Conservation (phyloP, 2,329 filamentous ascomycete genomes). For the Fusarium marasasianum region DNA sequence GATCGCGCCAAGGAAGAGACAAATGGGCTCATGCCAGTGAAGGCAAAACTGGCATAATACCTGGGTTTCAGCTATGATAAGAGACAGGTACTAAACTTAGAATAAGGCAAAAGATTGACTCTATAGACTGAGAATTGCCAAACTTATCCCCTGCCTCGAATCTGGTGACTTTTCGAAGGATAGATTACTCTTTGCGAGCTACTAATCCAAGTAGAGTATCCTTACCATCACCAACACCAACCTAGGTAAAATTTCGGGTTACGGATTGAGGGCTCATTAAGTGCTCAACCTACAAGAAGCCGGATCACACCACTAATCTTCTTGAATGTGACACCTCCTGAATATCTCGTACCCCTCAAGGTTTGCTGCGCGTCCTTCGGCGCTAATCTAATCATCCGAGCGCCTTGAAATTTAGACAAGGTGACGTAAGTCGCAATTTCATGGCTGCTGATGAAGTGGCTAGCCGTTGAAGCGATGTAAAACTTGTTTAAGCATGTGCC, state of each 20-base stretch:
- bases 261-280: too few species aligned
- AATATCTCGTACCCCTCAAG: neutral
- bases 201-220: neutral
- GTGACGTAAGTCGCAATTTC: neutral
- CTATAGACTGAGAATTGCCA: neutral
- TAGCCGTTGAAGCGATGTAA: too few species aligned
- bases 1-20: neutral
- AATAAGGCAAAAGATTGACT: fast-evolving
- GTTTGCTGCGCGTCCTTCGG: neutral
- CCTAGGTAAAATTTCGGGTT: neutral
- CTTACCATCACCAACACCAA: neutral
- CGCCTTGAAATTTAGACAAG: neutral
- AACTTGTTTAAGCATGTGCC: neutral
- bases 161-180: neutral
- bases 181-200: neutral
- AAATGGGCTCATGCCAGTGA: neutral
- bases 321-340: neutral
- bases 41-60: neutral
- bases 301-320: neutral
- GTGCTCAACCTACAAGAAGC: too few species aligned
- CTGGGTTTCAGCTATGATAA: neutral
- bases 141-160: neutral
- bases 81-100: fast-evolving
- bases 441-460: neutral
- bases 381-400: neutral